Conservation (phyloP, 179 eudicot species). For the Heliamphora pulchella region DNA sequence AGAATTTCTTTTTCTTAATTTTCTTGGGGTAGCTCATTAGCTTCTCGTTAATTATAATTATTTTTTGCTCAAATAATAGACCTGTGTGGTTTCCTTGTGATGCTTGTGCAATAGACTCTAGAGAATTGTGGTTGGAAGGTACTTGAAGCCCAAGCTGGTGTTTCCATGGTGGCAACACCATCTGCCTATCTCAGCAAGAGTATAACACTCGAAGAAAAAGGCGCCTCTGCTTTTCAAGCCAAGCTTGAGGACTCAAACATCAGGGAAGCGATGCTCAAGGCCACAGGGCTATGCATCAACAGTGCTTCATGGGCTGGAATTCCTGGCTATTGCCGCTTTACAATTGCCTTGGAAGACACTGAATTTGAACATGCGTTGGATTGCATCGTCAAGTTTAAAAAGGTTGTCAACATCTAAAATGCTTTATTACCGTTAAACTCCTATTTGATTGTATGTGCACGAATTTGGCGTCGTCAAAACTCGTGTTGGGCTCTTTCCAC, state of each 20-base stretch:
- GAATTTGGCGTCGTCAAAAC: not conserved
- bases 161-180: constrained; percentile 81
- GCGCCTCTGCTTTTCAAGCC: constrained; percentile 28
- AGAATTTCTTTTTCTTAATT: not conserved
- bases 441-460: not conserved
- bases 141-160: constrained; percentile 62
- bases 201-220: constrained; percentile 35
- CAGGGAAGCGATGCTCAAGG: constrained; percentile 59
- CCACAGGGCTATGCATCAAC: constrained; percentile 79
- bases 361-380: constrained; percentile 71
- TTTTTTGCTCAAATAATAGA: too few species aligned
- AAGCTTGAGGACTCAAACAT: constrained; percentile 58
- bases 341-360: constrained; percentile 68
- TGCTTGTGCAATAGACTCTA: constrained; percentile 44
- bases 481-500: too few species aligned
- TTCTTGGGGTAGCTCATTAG: not conserved
- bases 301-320: constrained; percentile 83
- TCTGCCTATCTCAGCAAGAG: constrained; percentile 60
- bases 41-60: not conserved
- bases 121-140: constrained; percentile 95
- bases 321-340: constrained; percentile 84
- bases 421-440: not conserved
- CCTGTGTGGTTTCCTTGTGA: not conserved
- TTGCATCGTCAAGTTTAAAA: constrained; percentile 52
- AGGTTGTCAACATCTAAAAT: constrained; percentile 16